Percentiles rank a stretch among this genome's conserved stretches.
These are phyloP conservation scores for Fraxinus anomala DNA, from an alignment of 257 asterid species.

Conservation along the genomic window DNA sequence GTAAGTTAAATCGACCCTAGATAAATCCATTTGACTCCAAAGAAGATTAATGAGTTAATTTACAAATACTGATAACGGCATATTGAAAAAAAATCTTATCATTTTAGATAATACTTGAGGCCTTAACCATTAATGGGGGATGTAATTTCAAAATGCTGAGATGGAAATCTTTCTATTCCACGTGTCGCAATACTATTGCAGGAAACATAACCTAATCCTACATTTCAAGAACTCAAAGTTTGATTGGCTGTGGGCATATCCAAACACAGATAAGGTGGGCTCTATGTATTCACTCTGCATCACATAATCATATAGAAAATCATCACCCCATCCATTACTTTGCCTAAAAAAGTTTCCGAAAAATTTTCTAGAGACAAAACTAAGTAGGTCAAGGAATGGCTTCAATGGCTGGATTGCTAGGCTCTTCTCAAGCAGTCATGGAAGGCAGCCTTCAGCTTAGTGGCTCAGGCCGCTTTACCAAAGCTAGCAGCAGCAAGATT, in stretches of 20 bases:
- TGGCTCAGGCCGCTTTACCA: slow-evolving; percentile 54
- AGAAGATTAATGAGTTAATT: background rate
- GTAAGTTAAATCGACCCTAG: no score
- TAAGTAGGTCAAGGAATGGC: slow-evolving; percentile 53
- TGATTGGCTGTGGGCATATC: slow-evolving; percentile 46
- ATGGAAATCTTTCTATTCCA: slow-evolving; percentile 19
- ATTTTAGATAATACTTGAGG: no score
- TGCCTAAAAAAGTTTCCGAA: slow-evolving; percentile 3
- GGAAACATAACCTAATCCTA: slow-evolving; percentile 34
- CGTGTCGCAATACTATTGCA: slow-evolving; percentile 25
- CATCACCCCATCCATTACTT: slow-evolving; percentile 8
- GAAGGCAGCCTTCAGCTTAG: slow-evolving; percentile 78
- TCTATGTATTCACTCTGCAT: slow-evolving; percentile 29
- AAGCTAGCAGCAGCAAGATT: slow-evolving; percentile 42
- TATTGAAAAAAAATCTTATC: no score
- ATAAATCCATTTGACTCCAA: background rate
- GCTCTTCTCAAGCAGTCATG: slow-evolving; percentile 73
- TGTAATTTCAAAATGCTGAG: background rate
- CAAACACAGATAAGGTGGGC: slow-evolving; percentile 47
- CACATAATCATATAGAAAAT: slow-evolving; percentile 33
- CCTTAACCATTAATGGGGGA: no score
- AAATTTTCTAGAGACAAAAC: background rate
- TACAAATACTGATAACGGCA: background rate
- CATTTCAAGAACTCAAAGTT: slow-evolving; percentile 26
- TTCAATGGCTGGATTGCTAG: slow-evolving; percentile 77